Conservation (phyloP, 129 eudicot genomes). For the Saussurea involucrata region DNA sequence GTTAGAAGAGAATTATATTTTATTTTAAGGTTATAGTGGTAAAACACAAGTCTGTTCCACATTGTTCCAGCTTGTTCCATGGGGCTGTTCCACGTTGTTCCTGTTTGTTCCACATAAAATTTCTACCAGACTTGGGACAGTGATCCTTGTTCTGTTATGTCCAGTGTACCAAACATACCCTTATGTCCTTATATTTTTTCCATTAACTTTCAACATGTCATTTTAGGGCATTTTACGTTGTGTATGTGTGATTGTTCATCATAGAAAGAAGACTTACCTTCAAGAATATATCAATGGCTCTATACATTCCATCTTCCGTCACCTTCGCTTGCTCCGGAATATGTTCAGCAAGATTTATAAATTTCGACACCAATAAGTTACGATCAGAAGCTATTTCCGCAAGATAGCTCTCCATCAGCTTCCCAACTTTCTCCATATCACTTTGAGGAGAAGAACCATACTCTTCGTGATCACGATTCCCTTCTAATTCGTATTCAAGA, state of each 20-base stretch:
- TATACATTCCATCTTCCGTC: conserved; percentile 90
- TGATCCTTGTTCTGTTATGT: too few species aligned
- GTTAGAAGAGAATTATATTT: too few species aligned
- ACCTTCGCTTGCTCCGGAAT: conserved; percentile 75
- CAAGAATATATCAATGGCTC: conserved; percentile 88
- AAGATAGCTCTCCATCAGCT: conserved; percentile 82
- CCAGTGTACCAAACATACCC: too few species aligned
- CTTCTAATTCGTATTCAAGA: conserved; percentile 53
- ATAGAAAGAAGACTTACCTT: conserved; percentile 42
- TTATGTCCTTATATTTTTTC: too few species aligned
- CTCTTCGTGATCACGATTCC: conserved; percentile 34
- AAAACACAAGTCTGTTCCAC: too few species aligned
- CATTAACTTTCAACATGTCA: too few species aligned
- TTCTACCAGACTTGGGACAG: too few species aligned
- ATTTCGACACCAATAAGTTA: conserved; percentile 55
- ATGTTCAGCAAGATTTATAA: conserved; percentile 55
- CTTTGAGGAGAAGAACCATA: conserved; percentile 32
- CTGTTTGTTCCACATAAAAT: too few species aligned
- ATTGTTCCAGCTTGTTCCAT: too few species aligned
- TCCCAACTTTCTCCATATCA: conserved; percentile 68
- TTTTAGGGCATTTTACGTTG: too few species aligned
- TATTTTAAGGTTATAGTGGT: too few species aligned
- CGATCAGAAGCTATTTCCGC: conserved; percentile 86
- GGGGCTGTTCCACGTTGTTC: too few species aligned
- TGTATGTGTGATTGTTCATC: conserved; percentile 4